Evolutionary conservation across 805 yeast genomes (phyloP).

Genomic region (Danielia oregonensis): DNA sequence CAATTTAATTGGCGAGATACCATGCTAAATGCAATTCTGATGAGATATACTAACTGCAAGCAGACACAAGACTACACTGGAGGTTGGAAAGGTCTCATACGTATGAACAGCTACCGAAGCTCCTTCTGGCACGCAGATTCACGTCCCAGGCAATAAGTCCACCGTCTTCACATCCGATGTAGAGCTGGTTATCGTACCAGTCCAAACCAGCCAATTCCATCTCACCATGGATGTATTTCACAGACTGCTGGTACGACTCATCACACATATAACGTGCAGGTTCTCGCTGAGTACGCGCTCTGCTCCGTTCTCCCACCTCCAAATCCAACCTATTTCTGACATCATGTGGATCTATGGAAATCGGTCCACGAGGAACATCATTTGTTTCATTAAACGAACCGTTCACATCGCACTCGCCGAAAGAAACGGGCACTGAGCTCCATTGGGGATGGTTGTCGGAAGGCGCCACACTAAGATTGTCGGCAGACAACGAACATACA

Average conservation of each 20-base stretch:
- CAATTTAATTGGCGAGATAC: too few relatives aligned
- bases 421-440: conserved; percentile 4
- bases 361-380: neutral
- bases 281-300: conserved; percentile 6
- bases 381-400: neutral
- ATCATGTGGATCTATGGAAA: neutral
- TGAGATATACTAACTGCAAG: too few relatives aligned
- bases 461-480: conserved; percentile 10
- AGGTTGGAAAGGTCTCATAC: conserved; percentile 8
- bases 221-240: conserved; percentile 39
- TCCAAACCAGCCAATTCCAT: conserved; percentile 42
- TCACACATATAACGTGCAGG: conserved; percentile 13
- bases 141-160: conserved; percentile 71
- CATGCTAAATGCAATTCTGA: too few relatives aligned
- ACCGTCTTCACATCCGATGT: conserved; percentile 46
- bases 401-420: neutral
- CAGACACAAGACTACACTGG: too few relatives aligned
- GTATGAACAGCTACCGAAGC: conserved; percentile 52
- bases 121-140: conserved; percentile 59
- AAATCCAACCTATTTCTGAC: conserved; percentile 1
- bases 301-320: neutral
- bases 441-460: conserved; percentile 21
- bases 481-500: neutral
- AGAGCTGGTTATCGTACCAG: conserved; percentile 29
- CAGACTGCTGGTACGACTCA: conserved; percentile 28